Base-by-base conservation (phyloP, 2,329 filamentous ascomycete genomes). In the Ilyonectria mors-panacis region DNA sequence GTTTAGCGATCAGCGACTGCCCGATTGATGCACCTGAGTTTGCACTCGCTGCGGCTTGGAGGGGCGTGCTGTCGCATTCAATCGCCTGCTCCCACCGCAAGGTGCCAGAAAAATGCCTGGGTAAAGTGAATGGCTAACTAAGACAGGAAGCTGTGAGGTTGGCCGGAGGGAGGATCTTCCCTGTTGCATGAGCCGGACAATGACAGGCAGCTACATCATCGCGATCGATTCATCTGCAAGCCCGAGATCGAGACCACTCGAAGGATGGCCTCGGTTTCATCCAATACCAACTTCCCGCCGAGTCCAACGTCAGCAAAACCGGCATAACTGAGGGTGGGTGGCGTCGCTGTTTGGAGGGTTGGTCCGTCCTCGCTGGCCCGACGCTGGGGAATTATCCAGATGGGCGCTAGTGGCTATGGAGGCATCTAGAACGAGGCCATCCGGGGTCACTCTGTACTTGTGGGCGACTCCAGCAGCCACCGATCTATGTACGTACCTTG, bases 211-310 rank as follows among this genome's bases (percentile, higher is more conserved):
- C 60, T 60, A 56, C 70, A 70, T 63, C 66, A 70, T 67, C 66
- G 62, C 68, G 71, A 74, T 75, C 69, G 62, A 70, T 68, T 63
- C 62, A 68, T 65, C 48, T 69, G 73, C 66, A 68, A 65, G 60
- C 65, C 59, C 50, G 28, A 63, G 57, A 71, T 73, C 60, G 55
- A 66, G 66, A 62, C 66, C 56, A 53, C 50, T 53, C 23, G n/a
- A 54, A 44, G 23, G 39, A 59, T 26, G 55, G 47, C 55, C 48
- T 59, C 50, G 39, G 26, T 66, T 62, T 66, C 63, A 53, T 63
- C 45, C 53, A 57, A 48, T 65, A 21, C 57, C 53, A 17, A 23
- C 63, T 45, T 56, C 30, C 44, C 44, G 19, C 44, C 57, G 26
- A 54, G 57, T 51, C 50, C 57, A 65, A 44, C 63, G 63, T 44